Percentiles rank a stretch among this genome's conserved stretches.
Evolutionary conservation across 352 stramenopile species (phyloP).

Genomic region (Phytophthora crassamura): DNA sequence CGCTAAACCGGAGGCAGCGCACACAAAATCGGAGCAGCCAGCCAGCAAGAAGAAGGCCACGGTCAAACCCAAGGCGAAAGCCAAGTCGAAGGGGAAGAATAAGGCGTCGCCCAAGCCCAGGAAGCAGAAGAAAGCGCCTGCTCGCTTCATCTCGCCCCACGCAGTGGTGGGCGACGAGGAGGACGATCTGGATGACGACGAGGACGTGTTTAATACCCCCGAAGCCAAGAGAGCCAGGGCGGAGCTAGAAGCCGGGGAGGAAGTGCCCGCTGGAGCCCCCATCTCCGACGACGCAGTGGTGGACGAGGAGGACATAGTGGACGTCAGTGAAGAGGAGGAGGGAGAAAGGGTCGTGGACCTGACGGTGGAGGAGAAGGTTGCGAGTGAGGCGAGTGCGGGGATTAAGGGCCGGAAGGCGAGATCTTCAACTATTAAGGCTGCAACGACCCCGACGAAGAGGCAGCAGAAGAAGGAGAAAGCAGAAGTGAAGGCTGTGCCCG

Average conservation of each 20-base stretch:
- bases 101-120: slow-evolving; percentile 30
- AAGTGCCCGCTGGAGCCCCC: slow-evolving; percentile 28
- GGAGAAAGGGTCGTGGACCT: no score
- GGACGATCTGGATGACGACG: slow-evolving; percentile 30
- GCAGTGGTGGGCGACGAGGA: slow-evolving; percentile 33
- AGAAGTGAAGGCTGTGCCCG: slow-evolving; percentile 18
- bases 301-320: slow-evolving; percentile 22
- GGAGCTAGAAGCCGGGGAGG: slow-evolving; percentile 27
- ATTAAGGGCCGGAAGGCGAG: neutral
- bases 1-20: slow-evolving; percentile 17
- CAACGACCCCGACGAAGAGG: slow-evolving; percentile 34
- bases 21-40: slow-evolving; percentile 15
- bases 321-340: slow-evolving; percentile 15
- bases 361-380: neutral
- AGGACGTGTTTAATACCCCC: slow-evolving; percentile 38
- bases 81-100: slow-evolving; percentile 24
- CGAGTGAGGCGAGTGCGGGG: slow-evolving; percentile 4
- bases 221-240: slow-evolving; percentile 35
- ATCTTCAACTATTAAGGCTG: slow-evolving; percentile 27
- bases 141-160: slow-evolving; percentile 47
- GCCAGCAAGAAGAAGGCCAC: neutral
- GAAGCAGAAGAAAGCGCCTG: slow-evolving; percentile 21
- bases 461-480: slow-evolving; percentile 38
- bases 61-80: slow-evolving; percentile 23
- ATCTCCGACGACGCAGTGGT: slow-evolving; percentile 34